Conservation (phyloP, 495 filamentous ascomycete species). For the Aspergillus baeticus region DNA sequence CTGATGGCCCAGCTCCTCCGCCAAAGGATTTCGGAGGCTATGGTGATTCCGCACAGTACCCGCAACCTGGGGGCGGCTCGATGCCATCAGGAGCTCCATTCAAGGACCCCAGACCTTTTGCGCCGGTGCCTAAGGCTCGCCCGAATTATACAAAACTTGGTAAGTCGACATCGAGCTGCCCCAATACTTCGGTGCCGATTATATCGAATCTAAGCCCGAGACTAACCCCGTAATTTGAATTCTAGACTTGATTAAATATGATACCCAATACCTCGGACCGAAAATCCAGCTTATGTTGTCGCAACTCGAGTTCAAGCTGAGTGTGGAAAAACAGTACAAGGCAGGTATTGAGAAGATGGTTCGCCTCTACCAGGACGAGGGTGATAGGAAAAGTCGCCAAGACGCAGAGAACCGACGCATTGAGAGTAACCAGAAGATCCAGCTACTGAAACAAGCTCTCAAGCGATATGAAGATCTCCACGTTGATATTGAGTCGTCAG, state of each 20-base stretch:
- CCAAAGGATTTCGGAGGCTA: conserved; percentile 67
- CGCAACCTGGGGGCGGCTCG: conserved; percentile 59
- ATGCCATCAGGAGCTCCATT: conserved; percentile 86
- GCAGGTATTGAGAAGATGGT: conserved; percentile 99
- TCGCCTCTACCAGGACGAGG: conserved; percentile 94
- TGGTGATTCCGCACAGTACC: conserved; percentile 56
- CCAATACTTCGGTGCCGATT: neutral
- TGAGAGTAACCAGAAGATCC: conserved; percentile 97
- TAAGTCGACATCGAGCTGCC: conserved; percentile 33
- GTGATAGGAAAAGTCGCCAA: conserved; percentile 90
- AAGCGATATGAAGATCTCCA: conserved; percentile 98
- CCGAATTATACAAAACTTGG: conserved; percentile 96
- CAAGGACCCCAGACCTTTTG: conserved; percentile 66
- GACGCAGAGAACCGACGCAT: conserved; percentile 87
- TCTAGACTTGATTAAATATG: conserved; percentile 96
- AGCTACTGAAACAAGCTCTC: conserved; percentile 89
- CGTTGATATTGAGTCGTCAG: conserved; percentile 83
- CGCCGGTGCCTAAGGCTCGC: conserved; percentile 67
- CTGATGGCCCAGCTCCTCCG: conserved; percentile 53
- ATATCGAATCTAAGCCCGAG: neutral
- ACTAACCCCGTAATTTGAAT: conserved; percentile 2
- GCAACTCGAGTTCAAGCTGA: conserved; percentile 97
- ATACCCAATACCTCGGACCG: conserved; percentile 91
- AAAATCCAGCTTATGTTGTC: conserved; percentile 99
- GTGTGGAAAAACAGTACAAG: conserved; percentile 98